Base-by-base conservation (phyloP, 2,329 filamentous ascomycete species). In the Aureobasidium musti region DNA sequence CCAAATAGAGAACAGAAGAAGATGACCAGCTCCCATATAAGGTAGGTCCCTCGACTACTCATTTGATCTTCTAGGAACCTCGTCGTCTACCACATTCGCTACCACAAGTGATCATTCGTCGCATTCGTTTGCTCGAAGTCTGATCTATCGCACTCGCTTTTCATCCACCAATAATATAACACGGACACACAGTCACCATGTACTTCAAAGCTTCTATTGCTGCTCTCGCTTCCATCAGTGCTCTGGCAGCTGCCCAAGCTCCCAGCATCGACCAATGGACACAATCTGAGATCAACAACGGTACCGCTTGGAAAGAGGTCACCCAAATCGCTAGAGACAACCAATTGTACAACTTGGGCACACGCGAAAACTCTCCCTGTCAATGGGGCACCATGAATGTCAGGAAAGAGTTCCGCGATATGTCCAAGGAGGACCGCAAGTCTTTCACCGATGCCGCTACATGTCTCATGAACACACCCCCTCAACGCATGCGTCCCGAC, bases 401-500 rank as follows among this genome's bases (percentile, higher is more conserved):
- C 5, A 47, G 61, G 37, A 47, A 66, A 72, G 23, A 60, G 49
- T 57, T 66, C 45, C 35, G 65, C 30, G 56, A 66, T 28, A 71
- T 74, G 50, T 52, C 70, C 50, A 54, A 67, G 11, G 70, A 67
- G 11, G 72, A 71, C 26, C 71, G 73, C 47, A 75, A 75, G 65
- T 68, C 67, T 63, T 75, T 73, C 68, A 76, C 74, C 21, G 70
- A 74, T 52, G 72, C 74, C 21, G 73, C 74, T 17, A 70, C 68
- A 8, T 75, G 74, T 66, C 69, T 75, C 30, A 70, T 72, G 61
- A 69, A 70, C 11, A 68, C 70, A 67, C 67, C 71, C 35, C 73
- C 74, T 2, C 69, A 69, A 49, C 66, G 67, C 65, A 73, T 74
- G 72, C 73, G 71, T n/a, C 65, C 66, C 17, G 68, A 67, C 11